These are phyloP conservation scores for Cenchrus purpureus DNA, from an alignment of 176 grass and related monocot genomes.

Conservation along the genomic window DNA sequence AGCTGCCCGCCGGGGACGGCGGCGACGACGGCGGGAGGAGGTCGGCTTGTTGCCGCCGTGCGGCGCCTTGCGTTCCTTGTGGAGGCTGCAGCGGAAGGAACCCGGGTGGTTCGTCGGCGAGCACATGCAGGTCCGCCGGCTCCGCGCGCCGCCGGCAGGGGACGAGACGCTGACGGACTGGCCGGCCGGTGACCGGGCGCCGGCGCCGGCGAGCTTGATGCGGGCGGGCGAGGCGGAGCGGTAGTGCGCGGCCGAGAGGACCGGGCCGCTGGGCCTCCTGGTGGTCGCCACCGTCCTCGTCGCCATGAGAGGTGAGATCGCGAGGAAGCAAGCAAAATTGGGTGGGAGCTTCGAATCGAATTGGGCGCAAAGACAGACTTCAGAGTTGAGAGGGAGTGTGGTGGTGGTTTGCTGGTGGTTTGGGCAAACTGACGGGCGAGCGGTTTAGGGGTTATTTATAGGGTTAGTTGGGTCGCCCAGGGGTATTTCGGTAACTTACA, in stretches of 20 bases:
- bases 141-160: background rate
- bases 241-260: slow-evolving; percentile 35
- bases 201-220: slow-evolving; percentile 43
- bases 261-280: slow-evolving; percentile 35
- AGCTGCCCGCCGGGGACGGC: background rate
- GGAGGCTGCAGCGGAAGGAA: slow-evolving; percentile 72
- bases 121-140: slow-evolving; percentile 59
- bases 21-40: slow-evolving; percentile 5
- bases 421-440: background rate
- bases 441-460: background rate
- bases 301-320: slow-evolving; percentile 36
- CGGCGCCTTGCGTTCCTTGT: slow-evolving; percentile 46
- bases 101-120: slow-evolving; percentile 73
- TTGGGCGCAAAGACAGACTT: background rate
- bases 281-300: slow-evolving; percentile 35
- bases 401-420: background rate
- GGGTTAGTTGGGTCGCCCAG: background rate
- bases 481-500: slow-evolving; percentile 19
- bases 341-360: background rate
- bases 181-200: slow-evolving; percentile 4
- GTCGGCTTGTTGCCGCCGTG: background rate
- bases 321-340: background rate
- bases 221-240: slow-evolving; percentile 49
- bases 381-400: too few species aligned
- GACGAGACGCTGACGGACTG: slow-evolving; percentile 40